Conservation (phyloP, 371 early-diverging fungal species). For the Mucor ambiguus region DNA sequence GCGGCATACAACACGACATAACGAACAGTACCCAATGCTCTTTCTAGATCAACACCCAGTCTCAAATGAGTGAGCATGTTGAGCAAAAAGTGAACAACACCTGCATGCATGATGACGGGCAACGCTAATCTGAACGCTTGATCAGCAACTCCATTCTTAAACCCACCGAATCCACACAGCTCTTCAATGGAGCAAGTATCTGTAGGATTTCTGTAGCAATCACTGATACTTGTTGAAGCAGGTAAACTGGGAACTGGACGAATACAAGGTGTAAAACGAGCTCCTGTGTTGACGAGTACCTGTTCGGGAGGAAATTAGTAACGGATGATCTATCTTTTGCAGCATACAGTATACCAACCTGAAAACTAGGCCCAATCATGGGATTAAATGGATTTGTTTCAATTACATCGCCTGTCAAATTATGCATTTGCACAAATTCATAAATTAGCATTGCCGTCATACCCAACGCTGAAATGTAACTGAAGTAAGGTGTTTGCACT, state of each 20-base stretch:
- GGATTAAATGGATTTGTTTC: constrained; percentile 59
- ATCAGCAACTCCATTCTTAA: constrained; percentile 45
- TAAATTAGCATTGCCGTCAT: constrained; percentile 60
- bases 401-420: constrained; percentile 55
- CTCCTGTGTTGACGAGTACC: constrained; percentile 60
- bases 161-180: constrained; percentile 60
- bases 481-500: constrained; percentile 49
- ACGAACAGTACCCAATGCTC: constrained; percentile 74
- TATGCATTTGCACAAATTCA: constrained; percentile 56
- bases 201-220: constrained; percentile 30
- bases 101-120: constrained; percentile 90
- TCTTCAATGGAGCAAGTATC: constrained; percentile 52
- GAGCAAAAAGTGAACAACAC: constrained; percentile 76
- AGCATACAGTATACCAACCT: constrained; percentile 31
- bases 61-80: constrained; percentile 78
- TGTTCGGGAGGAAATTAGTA: constrained; percentile 10
- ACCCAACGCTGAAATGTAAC: constrained; percentile 51
- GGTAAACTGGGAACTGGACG: constrained; percentile 43
- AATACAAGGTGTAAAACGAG: constrained; percentile 68
- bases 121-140: constrained; percentile 84
- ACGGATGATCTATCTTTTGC: not conserved
- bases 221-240: constrained; percentile 1
- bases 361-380: constrained; percentile 65
- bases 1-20: constrained; percentile 75
- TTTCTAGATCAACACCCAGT: constrained; percentile 75